These are phyloP conservation scores for Neonectria ditissima DNA, from an alignment of 2,329 filamentous ascomycete species.

Conservation along the genomic window DNA sequence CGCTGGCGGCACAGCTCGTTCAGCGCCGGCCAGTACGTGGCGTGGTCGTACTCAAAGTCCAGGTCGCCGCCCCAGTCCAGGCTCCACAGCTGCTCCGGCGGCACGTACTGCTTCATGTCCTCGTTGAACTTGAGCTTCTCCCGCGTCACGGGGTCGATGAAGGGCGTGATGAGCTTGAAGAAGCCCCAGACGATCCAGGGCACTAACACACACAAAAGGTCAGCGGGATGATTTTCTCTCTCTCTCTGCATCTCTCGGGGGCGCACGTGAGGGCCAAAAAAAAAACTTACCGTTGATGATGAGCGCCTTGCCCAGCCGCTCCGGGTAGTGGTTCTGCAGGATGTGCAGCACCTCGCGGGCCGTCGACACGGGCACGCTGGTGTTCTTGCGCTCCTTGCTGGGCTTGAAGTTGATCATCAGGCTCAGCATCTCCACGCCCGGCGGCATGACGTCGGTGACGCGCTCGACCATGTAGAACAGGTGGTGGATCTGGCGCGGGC, in stretches of 20 bases:
- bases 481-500: constrained; percentile 90
- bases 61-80: constrained; percentile 80
- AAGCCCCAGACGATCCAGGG: constrained; percentile 93
- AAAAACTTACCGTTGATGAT: constrained; percentile 90
- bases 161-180: constrained; percentile 95
- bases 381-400: constrained; percentile 79
- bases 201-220: constrained; percentile 62
- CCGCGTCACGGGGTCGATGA: constrained; percentile 94
- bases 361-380: constrained; percentile 77
- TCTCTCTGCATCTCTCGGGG: not conserved
- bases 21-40: constrained; percentile 88
- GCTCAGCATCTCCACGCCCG: constrained; percentile 87
- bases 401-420: constrained; percentile 93
- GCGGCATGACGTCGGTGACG: constrained; percentile 86
- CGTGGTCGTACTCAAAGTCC: constrained; percentile 92
- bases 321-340: constrained; percentile 94
- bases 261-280: too few relatives aligned
- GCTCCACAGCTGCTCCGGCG: constrained; percentile 83
- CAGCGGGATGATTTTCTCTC: not conserved
- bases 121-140: constrained; percentile 99
- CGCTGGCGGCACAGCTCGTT: constrained; percentile 76
- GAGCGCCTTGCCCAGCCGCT: constrained; percentile 87
- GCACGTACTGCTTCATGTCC: constrained; percentile 85
- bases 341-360: constrained; percentile 89
- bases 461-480: constrained; percentile 96